Percentiles rank a stretch among this genome's conserved stretches.
Evolutionary conservation across 2,329 filamentous ascomycete species (phyloP).

Genomic region (Diplocarpon rosae): DNA sequence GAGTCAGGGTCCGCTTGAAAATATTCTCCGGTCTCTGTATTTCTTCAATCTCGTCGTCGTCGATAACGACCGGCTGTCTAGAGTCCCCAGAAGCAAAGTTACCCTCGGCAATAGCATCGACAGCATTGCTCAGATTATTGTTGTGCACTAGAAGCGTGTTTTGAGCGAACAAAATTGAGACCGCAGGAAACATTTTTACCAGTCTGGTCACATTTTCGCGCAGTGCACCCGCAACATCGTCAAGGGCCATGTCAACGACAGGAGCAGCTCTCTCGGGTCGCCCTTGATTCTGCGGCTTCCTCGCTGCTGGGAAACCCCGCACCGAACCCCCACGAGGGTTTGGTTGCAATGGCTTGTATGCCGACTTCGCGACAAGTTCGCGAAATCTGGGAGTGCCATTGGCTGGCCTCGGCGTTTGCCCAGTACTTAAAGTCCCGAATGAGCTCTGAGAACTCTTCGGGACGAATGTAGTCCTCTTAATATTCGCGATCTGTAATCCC

Average conservation of each 20-base stretch:
- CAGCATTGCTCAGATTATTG: constrained; percentile 44
- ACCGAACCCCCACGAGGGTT: not conserved
- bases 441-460: constrained; percentile 32
- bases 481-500: constrained; percentile 40
- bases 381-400: constrained; percentile 33
- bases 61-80: constrained; percentile 12
- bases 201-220: not conserved
- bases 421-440: constrained; percentile 27
- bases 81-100: not conserved
- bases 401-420: constrained; percentile 24
- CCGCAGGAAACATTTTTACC: constrained; percentile 37
- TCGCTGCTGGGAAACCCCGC: not conserved
- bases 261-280: constrained; percentile 35
- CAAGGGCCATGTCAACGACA: constrained; percentile 34
- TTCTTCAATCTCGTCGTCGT: constrained; percentile 28
- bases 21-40: constrained; percentile 32
- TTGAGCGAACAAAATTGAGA: constrained; percentile 34
- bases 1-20: constrained; percentile 44
- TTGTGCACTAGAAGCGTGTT: constrained; percentile 38
- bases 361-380: constrained; percentile 14
- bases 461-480: constrained; percentile 47
- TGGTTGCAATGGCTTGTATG: constrained; percentile 9
- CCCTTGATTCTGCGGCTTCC: constrained; percentile 27
- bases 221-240: constrained; percentile 32
- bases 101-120: constrained; percentile 22